Base-by-base conservation (phyloP, 208 protist genomes). In the Trypanosomatidae sp. region DNA sequence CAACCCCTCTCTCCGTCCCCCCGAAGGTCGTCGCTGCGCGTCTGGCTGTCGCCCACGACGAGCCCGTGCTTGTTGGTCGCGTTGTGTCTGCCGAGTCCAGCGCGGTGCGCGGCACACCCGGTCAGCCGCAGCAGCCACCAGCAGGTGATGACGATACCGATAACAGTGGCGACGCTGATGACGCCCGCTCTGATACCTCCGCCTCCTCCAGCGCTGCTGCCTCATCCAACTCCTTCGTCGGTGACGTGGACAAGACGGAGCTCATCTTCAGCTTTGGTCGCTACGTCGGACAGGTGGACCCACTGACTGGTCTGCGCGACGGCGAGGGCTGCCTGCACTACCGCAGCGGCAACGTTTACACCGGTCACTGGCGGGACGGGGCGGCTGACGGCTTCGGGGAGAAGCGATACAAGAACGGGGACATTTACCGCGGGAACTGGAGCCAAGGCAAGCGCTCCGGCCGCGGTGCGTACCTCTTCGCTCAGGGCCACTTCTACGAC, bases 401-500 rank as follows among this genome's bases (percentile, higher is more conserved):
- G 78, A 88, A 92, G 80, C 73, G 67, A 8, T 94, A 91, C 81
- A 68, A 79, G 28, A 92, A 94, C 70, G 91, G 91, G 6, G 87
- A 91, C 65, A 76, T 92, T 10, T 96, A 92, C 78, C 83, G 89
- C 52, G 93, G 93, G 30, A 44, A 69, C 25, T 97, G 93, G 93
- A 13, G 4, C 2, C 46, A 86, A 2, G 90, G 90, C 15, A 76
- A 84, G 69, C 90, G 85, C 59, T 78, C 75, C 13, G 93, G 93
- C 50, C 73, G 77, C 5, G 93, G 91, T 6, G 80, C 73, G 0
- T 91, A 91, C 69, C 67, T 88, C 12, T 89, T 89, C 73, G 77
- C 72, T 0, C 74, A 87, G 49, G 89, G 88, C 1, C 77, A 91
- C 66, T 84, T 77, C 62, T 97, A 93, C 73, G 89, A 95, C 41